Evolutionary conservation across 345 rosid species (phyloP).

Genomic region (Arabidopsis thaliana): DNA sequence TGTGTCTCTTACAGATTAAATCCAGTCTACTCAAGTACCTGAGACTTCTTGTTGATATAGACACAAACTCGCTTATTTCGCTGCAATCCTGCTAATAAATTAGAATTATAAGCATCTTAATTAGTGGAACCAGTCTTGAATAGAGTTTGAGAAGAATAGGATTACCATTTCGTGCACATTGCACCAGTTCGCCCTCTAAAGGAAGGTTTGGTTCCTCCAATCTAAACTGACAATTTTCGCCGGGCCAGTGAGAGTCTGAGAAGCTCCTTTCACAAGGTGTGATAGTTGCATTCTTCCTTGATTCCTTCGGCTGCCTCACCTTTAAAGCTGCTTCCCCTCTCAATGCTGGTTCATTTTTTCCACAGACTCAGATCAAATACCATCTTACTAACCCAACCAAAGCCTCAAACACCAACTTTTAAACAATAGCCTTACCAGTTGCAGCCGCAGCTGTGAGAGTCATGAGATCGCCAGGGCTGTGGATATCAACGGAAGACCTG

Average conservation of each 20-base stretch:
- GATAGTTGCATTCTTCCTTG: constrained; percentile 74
- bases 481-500: constrained; percentile 75
- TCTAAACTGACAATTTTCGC: constrained; percentile 38
- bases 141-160: constrained; percentile 6
- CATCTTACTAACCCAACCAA: constrained; percentile 7
- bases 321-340: constrained; percentile 78
- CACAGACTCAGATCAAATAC: not conserved
- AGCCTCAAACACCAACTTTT: constrained; percentile 4
- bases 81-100: constrained; percentile 30
- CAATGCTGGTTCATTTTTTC: constrained; percentile 53
- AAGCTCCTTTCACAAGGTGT: constrained; percentile 69
- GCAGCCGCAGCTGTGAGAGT: constrained; percentile 93
- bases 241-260: constrained; percentile 47
- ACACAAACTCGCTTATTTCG: constrained; percentile 37
- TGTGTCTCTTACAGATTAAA: not conserved
- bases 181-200: constrained; percentile 33
- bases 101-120: constrained; percentile 10
- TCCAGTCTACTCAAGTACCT: constrained; percentile 28
- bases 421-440: constrained; percentile 57
- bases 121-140: constrained; percentile 10
- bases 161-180: constrained; percentile 36
- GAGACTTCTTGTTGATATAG: constrained; percentile 47
- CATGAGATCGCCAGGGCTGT: constrained; percentile 78
- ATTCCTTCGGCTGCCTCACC: constrained; percentile 72
- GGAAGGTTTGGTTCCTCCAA: constrained; percentile 15